Base-by-base conservation (phyloP, 345 rosid species). In the Limnanthes douglasii region DNA sequence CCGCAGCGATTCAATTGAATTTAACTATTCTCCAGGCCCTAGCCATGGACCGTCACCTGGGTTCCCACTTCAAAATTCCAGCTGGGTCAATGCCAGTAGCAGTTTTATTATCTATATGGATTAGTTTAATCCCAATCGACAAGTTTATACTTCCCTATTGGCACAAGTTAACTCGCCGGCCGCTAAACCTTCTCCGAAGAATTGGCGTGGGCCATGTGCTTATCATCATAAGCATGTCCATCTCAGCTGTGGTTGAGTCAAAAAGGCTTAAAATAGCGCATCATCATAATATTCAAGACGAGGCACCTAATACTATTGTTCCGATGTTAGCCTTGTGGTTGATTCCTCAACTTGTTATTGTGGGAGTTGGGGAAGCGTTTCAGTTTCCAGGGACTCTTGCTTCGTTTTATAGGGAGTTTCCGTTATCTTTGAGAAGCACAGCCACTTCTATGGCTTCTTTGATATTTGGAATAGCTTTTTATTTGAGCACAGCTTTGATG, bases 341-440 rank as follows among this genome's bases (percentile, higher is more conserved):
- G 23, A 41, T 75, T 39, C 68, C 75, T 27, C 64, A 60, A 21
- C 37, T 69, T 0, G 46, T 57, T 1, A 2, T 71, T 34, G 51
- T 42, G 3, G 85, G 78, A 3, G 30, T 72, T 4, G 68, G 65
- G 2, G 70, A 66, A 42, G 72, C 86, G 5, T 68, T 69, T 31
- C 63, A 59, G 3, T 54, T 49, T 10, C 85, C 73, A 0, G 75
- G 59, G 3, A 72, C 69, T 34, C 39, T 55, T 12, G 36, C 41
- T 3, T 4, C 74, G 15, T 69, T 54, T 31, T 62, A 64, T 24
- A 60, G 50, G 37, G 74, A 80, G 48, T 72, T 67, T 40, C 76
- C 74, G 0, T 35, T 12, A 18, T 60, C 68, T 4, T 2, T 72
- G 6, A 37, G 23, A 5, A 63, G 64, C 37, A 72, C 66, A 0